Evolutionary conservation across 306 rosid genomes (phyloP), one percentile per base, ranked within the genome.

Genomic region (Trichosanthes truncata): DNA sequence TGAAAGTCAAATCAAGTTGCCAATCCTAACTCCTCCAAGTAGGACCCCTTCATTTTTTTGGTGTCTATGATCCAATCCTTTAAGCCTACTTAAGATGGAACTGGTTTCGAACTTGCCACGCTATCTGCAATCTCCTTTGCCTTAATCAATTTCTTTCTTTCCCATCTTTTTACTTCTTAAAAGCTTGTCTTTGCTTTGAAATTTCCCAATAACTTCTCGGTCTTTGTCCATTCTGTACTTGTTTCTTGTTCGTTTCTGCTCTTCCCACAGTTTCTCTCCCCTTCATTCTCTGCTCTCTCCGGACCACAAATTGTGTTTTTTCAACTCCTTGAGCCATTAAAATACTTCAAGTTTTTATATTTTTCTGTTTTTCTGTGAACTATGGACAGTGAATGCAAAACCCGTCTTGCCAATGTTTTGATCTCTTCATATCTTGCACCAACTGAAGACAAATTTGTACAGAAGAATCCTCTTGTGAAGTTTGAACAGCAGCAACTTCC

Each of bases 61-160:
- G 52, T 68, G 52, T 68, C 52, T 40, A n/a, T 40, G 40, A 72
- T 46, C 57, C 43, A 46, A 29, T 46, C 55, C 60, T 73, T 74
- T 31, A 74, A 52, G 78, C 78, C 78, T 74, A 74, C 78, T 74
- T 74, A 74, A 74, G 78, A 31, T 74, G 25, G 48, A 74, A 52
- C 25, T 11, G 33, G 46, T 33, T 74, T 49, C 11, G 48, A 33
- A 51, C 63, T 74, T 33, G 78, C 78, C 43, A 74, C 48, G 45
- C 78, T 51, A 23, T 46, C 59, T 72, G 40, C 38, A 73, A 14
- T n/a, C 41, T 73, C 31, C 57, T 73, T 73, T 48, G 41, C 74
- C 60, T 73, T 21, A 15, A 26, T 73, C 59, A 73, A 43, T 48
- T 73, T n/a, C 74, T 40, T 20, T 71, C 56, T 6, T 71, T 71